phyloP scores from a whole-genome alignment of 169 alveolate species.

The Plasmodium berghei region DNA sequence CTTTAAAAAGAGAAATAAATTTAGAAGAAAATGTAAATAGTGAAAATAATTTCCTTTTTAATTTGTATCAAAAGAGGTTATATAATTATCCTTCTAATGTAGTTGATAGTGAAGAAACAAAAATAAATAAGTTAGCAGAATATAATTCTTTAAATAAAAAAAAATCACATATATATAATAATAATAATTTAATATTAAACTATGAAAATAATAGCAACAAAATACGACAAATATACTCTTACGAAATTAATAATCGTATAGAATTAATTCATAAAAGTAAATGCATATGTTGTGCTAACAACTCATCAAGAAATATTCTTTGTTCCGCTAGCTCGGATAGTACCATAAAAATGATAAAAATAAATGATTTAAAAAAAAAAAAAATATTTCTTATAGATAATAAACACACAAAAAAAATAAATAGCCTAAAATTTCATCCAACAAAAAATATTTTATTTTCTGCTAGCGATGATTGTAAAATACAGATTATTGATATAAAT shows the following conservation, averaged over 20 bases:
- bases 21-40: slow-evolving; percentile 31
- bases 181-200: slow-evolving; percentile 19
- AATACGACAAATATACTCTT: slow-evolving; percentile 10
- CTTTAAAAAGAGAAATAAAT: slow-evolving; percentile 35
- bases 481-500: slow-evolving; percentile 52
- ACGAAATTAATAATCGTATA: slow-evolving; percentile 38
- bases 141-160: not conserved
- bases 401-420: slow-evolving; percentile 45
- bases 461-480: slow-evolving; percentile 59
- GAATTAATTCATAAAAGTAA: slow-evolving; percentile 64
- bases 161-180: slow-evolving; percentile 5
- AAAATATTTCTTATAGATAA: slow-evolving; percentile 23
- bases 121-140: not conserved
- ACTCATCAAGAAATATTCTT: slow-evolving; percentile 65
- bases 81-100: not conserved
- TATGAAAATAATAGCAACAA: slow-evolving; percentile 37
- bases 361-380: slow-evolving; percentile 51
- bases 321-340: slow-evolving; percentile 86
- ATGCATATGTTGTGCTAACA: slow-evolving; percentile 49
- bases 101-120: slow-evolving; percentile 7
- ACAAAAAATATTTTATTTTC: slow-evolving; percentile 57
- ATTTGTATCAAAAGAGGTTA: slow-evolving; percentile 5
- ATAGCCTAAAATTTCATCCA: slow-evolving; percentile 54
- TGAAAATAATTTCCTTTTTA: slow-evolving; percentile 32
- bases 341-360: slow-evolving; percentile 69